Conservation (phyloP, 805 yeast genomes). For the Yarrowia sp. region DNA sequence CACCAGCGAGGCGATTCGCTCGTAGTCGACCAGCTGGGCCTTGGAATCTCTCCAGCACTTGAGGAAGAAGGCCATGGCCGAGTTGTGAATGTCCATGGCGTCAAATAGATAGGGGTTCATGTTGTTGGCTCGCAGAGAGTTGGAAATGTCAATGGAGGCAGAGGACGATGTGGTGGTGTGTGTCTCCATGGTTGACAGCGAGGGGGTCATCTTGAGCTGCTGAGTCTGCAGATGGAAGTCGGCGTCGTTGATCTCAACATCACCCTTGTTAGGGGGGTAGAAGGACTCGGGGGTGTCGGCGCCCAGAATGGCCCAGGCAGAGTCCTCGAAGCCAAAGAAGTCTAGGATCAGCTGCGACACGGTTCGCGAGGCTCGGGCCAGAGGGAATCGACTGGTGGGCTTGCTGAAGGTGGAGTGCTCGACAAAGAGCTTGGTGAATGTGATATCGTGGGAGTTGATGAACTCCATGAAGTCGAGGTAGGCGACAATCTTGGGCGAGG, state of each 20-base stretch:
- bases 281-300: slow-evolving; percentile 29
- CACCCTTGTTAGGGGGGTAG: slow-evolving; percentile 37
- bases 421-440: slow-evolving; percentile 43
- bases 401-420: slow-evolving; percentile 45
- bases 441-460: slow-evolving; percentile 42
- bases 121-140: slow-evolving; percentile 24
- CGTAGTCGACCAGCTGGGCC: slow-evolving; percentile 61
- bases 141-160: slow-evolving; percentile 15
- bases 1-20: slow-evolving; percentile 58
- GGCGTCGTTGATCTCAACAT: slow-evolving; percentile 36
- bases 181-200: slow-evolving; percentile 34
- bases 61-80: slow-evolving; percentile 41
- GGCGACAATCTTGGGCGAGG: slow-evolving; percentile 43
- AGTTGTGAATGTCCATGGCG: slow-evolving; percentile 25
- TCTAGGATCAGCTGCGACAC: slow-evolving; percentile 41
- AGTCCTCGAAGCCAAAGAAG: slow-evolving; percentile 26
- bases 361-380: slow-evolving; percentile 43
- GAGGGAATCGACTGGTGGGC: slow-evolving; percentile 43
- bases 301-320: slow-evolving; percentile 27
- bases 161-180: slow-evolving; percentile 31
- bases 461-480: slow-evolving; percentile 45
- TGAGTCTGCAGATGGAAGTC: slow-evolving; percentile 35
- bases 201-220: slow-evolving; percentile 25
- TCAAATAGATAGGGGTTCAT: slow-evolving; percentile 37
- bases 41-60: slow-evolving; percentile 45